These are phyloP conservation scores for Phlegmacium glaucopus DNA, from an alignment of 768 basidiomycete genomes.

Conservation along the genomic window DNA sequence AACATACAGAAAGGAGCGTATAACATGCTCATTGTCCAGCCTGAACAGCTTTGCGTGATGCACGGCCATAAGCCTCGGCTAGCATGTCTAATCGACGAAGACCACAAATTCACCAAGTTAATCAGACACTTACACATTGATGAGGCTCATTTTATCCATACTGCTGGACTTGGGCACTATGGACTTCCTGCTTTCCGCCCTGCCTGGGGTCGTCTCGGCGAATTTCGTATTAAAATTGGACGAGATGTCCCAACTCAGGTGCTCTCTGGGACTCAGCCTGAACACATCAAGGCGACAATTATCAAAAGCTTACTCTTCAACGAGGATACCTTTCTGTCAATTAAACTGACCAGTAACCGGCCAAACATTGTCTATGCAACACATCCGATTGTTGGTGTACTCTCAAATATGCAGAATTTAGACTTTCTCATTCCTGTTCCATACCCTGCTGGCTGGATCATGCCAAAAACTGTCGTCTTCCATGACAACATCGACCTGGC, in stretches of 20 bases:
- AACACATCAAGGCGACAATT: constrained; percentile 1
- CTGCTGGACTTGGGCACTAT: constrained; percentile 7
- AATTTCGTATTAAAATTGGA: constrained; percentile 1
- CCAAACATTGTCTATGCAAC: constrained; percentile 12
- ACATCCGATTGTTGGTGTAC: constrained; percentile 10
- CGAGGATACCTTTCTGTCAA: neutral
- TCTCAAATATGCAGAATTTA: constrained; percentile 8
- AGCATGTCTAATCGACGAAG: neutral
- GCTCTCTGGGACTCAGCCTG: constrained; percentile 2
- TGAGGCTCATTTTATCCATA: constrained; percentile 16
- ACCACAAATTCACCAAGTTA: constrained; percentile 1
- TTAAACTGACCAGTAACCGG: constrained; percentile 11
- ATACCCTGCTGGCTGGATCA: neutral
- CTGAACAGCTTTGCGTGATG: constrained; percentile 5
- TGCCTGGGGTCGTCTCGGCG: constrained; percentile 7
- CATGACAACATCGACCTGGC: constrained; percentile 7
- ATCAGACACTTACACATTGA: constrained; percentile 13
- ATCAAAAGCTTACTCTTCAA: constrained; percentile 3
- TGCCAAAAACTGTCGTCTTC: constrained; percentile 10
- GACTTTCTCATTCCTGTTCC: constrained; percentile 6
- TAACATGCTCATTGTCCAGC: constrained; percentile 2
- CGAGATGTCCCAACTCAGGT: neutral
- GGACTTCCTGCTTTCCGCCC: constrained; percentile 10
- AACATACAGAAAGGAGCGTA: constrained; percentile 8
- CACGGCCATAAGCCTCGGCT: constrained; percentile 11